Evolutionary conservation across 1,139 yeast species (phyloP).

Genomic region (Yamadazyma taylorii): DNA sequence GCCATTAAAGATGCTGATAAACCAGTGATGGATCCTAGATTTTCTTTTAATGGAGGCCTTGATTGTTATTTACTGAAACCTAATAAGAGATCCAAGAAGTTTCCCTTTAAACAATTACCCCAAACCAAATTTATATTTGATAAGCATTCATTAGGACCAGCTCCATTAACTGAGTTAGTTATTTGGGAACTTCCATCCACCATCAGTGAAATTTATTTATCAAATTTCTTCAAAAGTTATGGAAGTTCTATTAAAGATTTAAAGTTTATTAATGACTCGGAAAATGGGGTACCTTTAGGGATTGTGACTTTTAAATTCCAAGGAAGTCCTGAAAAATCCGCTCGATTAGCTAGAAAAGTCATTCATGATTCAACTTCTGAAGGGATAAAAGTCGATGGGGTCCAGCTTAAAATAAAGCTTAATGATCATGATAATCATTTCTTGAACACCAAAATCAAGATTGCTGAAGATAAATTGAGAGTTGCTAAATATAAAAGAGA

Average conservation of each 20-base stretch:
- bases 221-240: slow-evolving; percentile 54
- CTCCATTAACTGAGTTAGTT: slow-evolving; percentile 70
- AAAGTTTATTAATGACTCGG: slow-evolving; percentile 66
- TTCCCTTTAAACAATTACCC: slow-evolving; percentile 49
- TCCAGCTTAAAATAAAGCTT: slow-evolving; percentile 34
- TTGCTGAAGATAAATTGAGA: slow-evolving; percentile 29
- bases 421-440: slow-evolving; percentile 37
- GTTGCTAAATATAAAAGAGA: slow-evolving; percentile 22
- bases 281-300: slow-evolving; percentile 79
- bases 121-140: slow-evolving; percentile 61
- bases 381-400: slow-evolving; percentile 42
- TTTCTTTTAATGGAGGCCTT: slow-evolving; percentile 21
- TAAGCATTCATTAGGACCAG: slow-evolving; percentile 71
- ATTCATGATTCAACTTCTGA: slow-evolving; percentile 28
- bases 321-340: slow-evolving; percentile 58
- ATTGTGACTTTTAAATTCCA: slow-evolving; percentile 64
- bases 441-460: slow-evolving; percentile 29
- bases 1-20: slow-evolving; percentile 13
- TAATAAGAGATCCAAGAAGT: slow-evolving; percentile 41
- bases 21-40: slow-evolving; percentile 46
- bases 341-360: slow-evolving; percentile 39
- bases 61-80: slow-evolving; percentile 40
- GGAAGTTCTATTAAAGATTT: slow-evolving; percentile 59
- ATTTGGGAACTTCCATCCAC: slow-evolving; percentile 61
- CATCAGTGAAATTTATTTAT: slow-evolving; percentile 48